Conservation (phyloP, 225 moss, liverwort and hornwort species). For the Polytrichum commune region DNA sequence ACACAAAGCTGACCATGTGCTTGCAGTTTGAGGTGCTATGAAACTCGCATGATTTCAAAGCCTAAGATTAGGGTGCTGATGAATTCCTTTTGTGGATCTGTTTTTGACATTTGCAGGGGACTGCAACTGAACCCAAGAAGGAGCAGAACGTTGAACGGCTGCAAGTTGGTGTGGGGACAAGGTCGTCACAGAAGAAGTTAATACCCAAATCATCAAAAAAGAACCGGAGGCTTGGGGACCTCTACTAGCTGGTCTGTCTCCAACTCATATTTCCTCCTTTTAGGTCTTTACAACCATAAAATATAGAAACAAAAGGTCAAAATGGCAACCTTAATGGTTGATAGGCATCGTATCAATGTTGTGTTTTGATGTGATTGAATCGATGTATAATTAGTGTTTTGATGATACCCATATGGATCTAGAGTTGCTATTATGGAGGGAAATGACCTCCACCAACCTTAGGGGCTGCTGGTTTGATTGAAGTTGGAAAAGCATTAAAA, state of each 20-base stretch:
- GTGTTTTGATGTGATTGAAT: too few relatives aligned
- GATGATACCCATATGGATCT: too few relatives aligned
- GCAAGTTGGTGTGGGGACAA: conserved; percentile 31
- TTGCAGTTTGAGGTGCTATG: neutral
- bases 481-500: too few relatives aligned
- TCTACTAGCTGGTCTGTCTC: conserved; percentile 26
- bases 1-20: too few relatives aligned
- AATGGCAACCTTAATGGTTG: too few relatives aligned
- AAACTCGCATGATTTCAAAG: neutral
- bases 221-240: conserved; percentile 46
- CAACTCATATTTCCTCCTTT: too few relatives aligned
- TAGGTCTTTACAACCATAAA: too few relatives aligned
- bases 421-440: too few relatives aligned
- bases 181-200: conserved; percentile 22
- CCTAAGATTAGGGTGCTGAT: neutral
- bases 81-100: conserved; percentile 5
- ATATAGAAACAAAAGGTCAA: too few relatives aligned
- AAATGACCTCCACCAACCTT: neutral
- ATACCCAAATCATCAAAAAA: conserved; percentile 22
- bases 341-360: too few relatives aligned
- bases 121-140: conserved; percentile 13
- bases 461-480: neutral
- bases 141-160: conserved; percentile 29
- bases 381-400: neutral
- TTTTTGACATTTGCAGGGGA: conserved; percentile 13